These are phyloP conservation scores for Termitomyces sp. DNA, from an alignment of 768 basidiomycete species.

Conservation along the genomic window DNA sequence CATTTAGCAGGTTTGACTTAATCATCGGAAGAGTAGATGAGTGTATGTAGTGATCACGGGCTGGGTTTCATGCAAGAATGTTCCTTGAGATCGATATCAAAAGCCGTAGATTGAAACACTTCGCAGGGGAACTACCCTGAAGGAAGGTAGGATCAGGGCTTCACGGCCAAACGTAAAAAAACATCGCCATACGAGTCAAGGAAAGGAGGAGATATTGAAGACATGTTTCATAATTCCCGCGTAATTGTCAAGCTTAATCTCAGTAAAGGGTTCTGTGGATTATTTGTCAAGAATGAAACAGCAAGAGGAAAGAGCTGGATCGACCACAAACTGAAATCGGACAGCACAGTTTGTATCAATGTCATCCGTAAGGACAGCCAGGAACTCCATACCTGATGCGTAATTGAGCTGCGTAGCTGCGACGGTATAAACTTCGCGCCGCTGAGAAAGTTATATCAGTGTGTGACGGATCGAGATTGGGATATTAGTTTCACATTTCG, in stretches of 20 bases:
- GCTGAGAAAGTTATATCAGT: neutral
- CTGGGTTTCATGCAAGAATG: neutral
- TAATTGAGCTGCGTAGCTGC: neutral
- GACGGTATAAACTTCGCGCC: too few relatives aligned
- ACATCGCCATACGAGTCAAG: neutral
- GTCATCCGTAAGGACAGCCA: neutral
- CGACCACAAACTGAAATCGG: neutral
- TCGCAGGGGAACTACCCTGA: neutral
- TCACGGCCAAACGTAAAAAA: neutral
- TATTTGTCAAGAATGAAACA: neutral
- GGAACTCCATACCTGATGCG: neutral
- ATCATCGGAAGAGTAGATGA: neutral
- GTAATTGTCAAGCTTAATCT: neutral
- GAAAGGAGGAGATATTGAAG: neutral
- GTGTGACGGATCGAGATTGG: neutral
- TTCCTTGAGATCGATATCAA: neutral
- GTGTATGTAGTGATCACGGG: too few relatives aligned
- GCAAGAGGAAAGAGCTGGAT: neutral
- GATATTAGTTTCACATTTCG: conserved; percentile 1
- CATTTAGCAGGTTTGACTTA: neutral
- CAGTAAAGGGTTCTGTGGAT: neutral
- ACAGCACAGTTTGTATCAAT: neutral
- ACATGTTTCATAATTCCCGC: neutral
- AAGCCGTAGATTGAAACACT: neutral
- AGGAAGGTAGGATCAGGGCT: neutral